phyloP scores from a whole-genome alignment of 169 alveolate species.

The Eimeria praecox region DNA sequence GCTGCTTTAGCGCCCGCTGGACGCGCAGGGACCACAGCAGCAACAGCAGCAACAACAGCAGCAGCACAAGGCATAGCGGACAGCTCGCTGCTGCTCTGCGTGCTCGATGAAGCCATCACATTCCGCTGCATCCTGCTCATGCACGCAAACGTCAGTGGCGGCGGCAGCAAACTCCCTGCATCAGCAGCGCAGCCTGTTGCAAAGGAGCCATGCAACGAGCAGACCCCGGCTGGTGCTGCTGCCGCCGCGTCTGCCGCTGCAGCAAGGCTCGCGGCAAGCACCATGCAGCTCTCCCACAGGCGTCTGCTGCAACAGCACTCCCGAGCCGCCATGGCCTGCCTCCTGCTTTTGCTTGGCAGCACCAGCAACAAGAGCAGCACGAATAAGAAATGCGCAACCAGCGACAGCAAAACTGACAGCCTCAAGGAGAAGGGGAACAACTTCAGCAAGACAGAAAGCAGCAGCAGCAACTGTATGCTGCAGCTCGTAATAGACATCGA shows the following conservation, averaged over 20 bases:
- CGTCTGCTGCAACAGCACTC: slow-evolving; percentile 61
- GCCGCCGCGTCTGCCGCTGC: slow-evolving; percentile 63
- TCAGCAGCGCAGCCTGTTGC: slow-evolving; percentile 12
- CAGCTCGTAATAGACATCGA: slow-evolving; percentile 49
- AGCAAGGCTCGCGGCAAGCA: slow-evolving; percentile 29
- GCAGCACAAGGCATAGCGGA: slow-evolving; percentile 32
- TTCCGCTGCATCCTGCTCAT: slow-evolving; percentile 61
- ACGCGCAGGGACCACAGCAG: neutral
- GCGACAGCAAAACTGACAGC: neutral
- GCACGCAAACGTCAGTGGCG: slow-evolving; percentile 28
- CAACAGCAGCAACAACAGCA: slow-evolving; percentile 52
- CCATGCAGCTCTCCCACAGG: slow-evolving; percentile 49
- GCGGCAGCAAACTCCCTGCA: slow-evolving; percentile 19
- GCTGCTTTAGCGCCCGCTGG: slow-evolving; percentile 6
- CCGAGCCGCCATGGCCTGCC: slow-evolving; percentile 70
- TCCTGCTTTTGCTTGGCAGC: slow-evolving; percentile 35
- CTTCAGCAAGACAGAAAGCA: neutral
- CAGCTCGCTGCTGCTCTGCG: slow-evolving; percentile 52
- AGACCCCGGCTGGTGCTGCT: slow-evolving; percentile 62
- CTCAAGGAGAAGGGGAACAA: slow-evolving; percentile 21
- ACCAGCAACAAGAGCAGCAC: slow-evolving; percentile 44
- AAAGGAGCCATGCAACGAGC: neutral
- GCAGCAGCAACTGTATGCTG: slow-evolving; percentile 57
- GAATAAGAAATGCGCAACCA: neutral
- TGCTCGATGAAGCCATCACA: slow-evolving; percentile 56